Base-by-base conservation (phyloP, 805 yeast species). In the Pichia exigua region DNA sequence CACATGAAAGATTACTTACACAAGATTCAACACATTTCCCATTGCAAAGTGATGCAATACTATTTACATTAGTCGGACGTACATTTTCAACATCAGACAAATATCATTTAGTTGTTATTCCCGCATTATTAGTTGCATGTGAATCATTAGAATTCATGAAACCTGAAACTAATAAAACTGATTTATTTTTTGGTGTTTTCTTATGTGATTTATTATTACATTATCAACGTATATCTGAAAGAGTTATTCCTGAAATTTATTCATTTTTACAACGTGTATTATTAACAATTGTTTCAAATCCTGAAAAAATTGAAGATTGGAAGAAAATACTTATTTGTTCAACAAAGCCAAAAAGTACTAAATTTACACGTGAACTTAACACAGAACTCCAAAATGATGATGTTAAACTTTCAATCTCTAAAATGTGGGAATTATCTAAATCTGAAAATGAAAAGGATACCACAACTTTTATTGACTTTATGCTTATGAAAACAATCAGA, bases 11-110 rank as follows among this genome's bases (percentile, higher is more conserved):
- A 54, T 73, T 85, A 27, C 10, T 51, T 20, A 62, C 54, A 0
- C 54, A 68, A 46, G 60, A 62, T 15, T 44, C 46, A 17, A 27
- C 47, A 3, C 20, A 42, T 15, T 73, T 71, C 53, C 74, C 77
- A 30, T 67, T 64, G 43, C 59, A 69, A 17, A 69, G 78, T 1
- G 96, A 90, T 62, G 67, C 89, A 53, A 67, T 87, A 7, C 78
- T 85, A 54, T 87, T 84, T 61, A 73, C 82, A 0, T 60, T 89
- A 6, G 74, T 91, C 52, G 97, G 97, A 8, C 73, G 76, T 49
- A 64, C 90, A 5, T 94, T 86, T 63, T 91, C 99, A 0, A 89
- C 97, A 0, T 94, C 99, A 0, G 99, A 94, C 72, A 91, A 89
- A 64, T 92, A 87, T 68, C 99, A 94, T 72, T 74, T 90, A 53